phyloP scores from a whole-genome alignment of 2,329 filamentous ascomycete genomes.

The Colletotrichum nymphaeae region DNA sequence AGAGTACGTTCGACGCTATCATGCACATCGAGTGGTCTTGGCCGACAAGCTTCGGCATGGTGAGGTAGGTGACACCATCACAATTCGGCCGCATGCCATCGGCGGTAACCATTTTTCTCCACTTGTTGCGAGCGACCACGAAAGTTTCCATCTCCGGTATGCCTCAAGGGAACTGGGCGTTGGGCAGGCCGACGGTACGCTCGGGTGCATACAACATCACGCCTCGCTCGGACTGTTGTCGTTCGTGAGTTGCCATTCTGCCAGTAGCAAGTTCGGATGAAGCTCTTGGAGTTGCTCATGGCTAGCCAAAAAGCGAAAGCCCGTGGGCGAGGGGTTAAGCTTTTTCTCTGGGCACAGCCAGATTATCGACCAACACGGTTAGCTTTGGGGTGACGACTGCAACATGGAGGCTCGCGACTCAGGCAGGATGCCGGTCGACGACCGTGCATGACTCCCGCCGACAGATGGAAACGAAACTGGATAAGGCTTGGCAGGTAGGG shows the following conservation, averaged over 20 bases:
- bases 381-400: background rate
- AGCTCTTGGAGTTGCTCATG: background rate
- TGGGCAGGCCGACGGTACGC: background rate
- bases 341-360: background rate
- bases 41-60: background rate
- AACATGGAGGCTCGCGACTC: background rate
- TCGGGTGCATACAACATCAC: background rate
- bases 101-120: background rate
- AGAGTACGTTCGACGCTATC: background rate
- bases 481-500: background rate
- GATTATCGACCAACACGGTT: background rate
- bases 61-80: too few species aligned
- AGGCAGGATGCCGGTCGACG: background rate
- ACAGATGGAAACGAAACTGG: background rate
- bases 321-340: conserved; percentile 3
- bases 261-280: conserved; percentile 27
- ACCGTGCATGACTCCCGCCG: conserved; percentile 9
- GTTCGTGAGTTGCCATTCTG: background rate
- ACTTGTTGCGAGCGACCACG: background rate
- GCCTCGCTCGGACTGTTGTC: conserved; percentile 10
- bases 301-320: background rate
- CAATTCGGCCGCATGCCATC: background rate
- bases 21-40: background rate
- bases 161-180: background rate
- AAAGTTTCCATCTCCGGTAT: conserved; percentile 1